Conservation (phyloP, 2,329 filamentous ascomycete genomes). For the Paraconiothyrium sp. region DNA sequence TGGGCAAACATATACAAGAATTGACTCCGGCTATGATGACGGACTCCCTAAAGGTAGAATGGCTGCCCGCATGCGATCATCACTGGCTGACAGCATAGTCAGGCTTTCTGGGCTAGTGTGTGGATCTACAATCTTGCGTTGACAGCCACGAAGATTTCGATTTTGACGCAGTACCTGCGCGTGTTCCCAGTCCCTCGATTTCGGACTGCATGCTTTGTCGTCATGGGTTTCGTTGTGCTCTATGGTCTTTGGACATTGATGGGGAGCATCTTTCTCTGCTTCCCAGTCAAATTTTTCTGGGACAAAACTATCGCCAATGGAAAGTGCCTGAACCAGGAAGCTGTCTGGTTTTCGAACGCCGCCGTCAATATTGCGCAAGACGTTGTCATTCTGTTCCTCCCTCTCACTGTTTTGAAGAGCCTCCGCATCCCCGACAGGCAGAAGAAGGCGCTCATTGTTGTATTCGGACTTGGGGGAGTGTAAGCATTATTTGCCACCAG, state of each 20-base stretch:
- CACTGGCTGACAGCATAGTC: slow-evolving; percentile 23
- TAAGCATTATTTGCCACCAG: slow-evolving; percentile 32
- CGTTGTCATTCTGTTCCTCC: slow-evolving; percentile 44
- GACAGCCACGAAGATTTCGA: slow-evolving; percentile 43
- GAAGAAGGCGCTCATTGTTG: slow-evolving; percentile 47
- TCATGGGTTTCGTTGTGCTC: slow-evolving; percentile 36
- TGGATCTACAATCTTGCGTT: slow-evolving; percentile 47
- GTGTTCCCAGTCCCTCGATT: slow-evolving; percentile 42
- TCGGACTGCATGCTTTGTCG: slow-evolving; percentile 36
- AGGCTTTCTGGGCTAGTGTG: slow-evolving; percentile 48
- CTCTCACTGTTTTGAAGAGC: slow-evolving; percentile 40
- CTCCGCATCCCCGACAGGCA: slow-evolving; percentile 46
- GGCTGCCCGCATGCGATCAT: not conserved
- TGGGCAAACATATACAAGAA: slow-evolving; percentile 35
- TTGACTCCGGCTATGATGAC: slow-evolving; percentile 23
- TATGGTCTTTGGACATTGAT: slow-evolving; percentile 44
- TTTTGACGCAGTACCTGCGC: slow-evolving; percentile 44
- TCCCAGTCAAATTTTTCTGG: slow-evolving; percentile 46
- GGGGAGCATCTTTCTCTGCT: slow-evolving; percentile 47
- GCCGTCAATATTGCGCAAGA: slow-evolving; percentile 45
- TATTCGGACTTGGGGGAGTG: slow-evolving; percentile 52
- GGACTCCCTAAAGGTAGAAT: not conserved
- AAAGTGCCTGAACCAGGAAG: slow-evolving; percentile 40
- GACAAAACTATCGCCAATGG: slow-evolving; percentile 36
- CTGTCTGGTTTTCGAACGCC: slow-evolving; percentile 44